These are phyloP conservation scores for Fusarium stilboides DNA, from an alignment of 2,329 filamentous ascomycete species.

Conservation along the genomic window DNA sequence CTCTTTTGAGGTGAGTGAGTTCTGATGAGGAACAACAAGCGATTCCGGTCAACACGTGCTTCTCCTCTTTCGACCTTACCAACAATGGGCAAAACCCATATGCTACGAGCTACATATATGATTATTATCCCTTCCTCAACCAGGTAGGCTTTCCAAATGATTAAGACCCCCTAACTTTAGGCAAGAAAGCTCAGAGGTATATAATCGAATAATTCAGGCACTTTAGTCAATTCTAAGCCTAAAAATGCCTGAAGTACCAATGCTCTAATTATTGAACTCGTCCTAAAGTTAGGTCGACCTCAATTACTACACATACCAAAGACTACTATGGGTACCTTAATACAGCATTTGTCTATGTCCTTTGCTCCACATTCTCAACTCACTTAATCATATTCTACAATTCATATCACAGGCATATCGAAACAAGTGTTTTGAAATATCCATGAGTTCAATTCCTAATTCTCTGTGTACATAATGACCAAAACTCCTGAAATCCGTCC, in stretches of 20 bases:
- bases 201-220: too few species aligned
- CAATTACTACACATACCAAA: too few species aligned
- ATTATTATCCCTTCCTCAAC: too few species aligned
- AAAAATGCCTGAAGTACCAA: too few species aligned
- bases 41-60: background rate
- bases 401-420: constrained; percentile 11
- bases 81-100: background rate
- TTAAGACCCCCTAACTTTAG: too few species aligned
- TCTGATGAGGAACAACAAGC: background rate
- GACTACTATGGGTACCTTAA: background rate
- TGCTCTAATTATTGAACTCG: too few species aligned
- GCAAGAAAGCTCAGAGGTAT: too few species aligned
- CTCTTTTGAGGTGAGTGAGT: constrained; percentile 15
- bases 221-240: too few species aligned
- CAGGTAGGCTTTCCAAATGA: too few species aligned
- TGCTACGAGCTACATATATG: too few species aligned
- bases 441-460: constrained; percentile 35
- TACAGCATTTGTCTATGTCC: background rate
- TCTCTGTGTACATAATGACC: constrained; percentile 35
- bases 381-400: background rate
- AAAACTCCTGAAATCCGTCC: constrained; percentile 34
- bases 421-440: constrained; percentile 31
- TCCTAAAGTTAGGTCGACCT: too few species aligned
- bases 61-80: background rate
- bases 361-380: background rate